A percentile compares a stretch with the other conserved stretches of the same genome.
Conservation (phyloP, 2,329 filamentous ascomycete species). For the Diaporthe citri region DNA sequence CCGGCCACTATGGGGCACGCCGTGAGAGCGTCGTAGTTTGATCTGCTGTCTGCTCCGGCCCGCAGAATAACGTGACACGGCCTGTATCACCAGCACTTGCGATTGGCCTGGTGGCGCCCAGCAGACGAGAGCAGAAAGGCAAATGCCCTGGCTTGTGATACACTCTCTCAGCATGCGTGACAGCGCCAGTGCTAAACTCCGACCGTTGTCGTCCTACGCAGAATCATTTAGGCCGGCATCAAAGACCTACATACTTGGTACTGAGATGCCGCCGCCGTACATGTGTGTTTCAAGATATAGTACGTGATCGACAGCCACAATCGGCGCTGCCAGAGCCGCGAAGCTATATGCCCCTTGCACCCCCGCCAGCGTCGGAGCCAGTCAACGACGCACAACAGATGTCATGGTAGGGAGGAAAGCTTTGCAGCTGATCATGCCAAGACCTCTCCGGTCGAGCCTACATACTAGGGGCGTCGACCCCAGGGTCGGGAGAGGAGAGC, state of each 20-base stretch:
- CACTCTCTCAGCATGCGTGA: constrained; percentile 15
- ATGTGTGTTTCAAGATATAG: constrained; percentile 25
- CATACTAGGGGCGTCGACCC: background rate
- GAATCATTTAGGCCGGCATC: constrained; percentile 12
- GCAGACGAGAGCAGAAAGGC: constrained; percentile 6
- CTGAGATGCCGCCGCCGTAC: constrained; percentile 15
- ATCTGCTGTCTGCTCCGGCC: constrained; percentile 15
- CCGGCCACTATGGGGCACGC: background rate
- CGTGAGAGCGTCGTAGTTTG: constrained; percentile 18
- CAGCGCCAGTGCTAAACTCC: constrained; percentile 26
- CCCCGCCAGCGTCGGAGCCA: background rate
- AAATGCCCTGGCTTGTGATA: constrained; percentile 19
- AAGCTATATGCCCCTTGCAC: background rate
- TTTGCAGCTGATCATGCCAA: constrained; percentile 32
- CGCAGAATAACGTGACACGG: constrained; percentile 9
- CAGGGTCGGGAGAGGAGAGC: constrained; percentile 5
- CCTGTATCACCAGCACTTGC: constrained; percentile 18
- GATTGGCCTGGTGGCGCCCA: constrained; percentile 22
- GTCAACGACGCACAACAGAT: constrained; percentile 11
- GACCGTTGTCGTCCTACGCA: constrained; percentile 35
- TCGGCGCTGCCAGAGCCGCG: constrained; percentile 22
- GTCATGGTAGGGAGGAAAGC: background rate
- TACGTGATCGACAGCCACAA: constrained; percentile 26
- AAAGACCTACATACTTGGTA: constrained; percentile 10
- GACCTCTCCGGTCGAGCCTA: constrained; percentile 26